phyloP scores from a whole-genome alignment of 768 basidiomycete genomes.

The Tephrocybe rancida region DNA sequence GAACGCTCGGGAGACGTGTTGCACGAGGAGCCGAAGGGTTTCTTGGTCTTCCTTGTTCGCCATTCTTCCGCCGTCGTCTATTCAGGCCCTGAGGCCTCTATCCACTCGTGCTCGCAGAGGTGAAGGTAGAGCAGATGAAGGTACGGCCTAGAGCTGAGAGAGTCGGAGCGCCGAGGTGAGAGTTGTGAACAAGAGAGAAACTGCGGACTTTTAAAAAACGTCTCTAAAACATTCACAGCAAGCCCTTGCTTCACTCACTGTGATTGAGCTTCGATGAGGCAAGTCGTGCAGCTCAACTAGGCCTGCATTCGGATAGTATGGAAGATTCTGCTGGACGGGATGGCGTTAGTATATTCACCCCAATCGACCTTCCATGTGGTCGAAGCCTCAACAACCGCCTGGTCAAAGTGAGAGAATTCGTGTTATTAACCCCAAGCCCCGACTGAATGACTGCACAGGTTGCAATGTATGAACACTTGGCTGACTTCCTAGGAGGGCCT shows the following conservation, averaged over 20 bases:
- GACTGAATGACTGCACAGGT: conserved; percentile 48
- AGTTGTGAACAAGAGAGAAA: background rate
- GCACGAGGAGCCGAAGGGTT: conserved; percentile 83
- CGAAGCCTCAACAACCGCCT: conserved; percentile 48
- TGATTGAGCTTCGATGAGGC: too few relatives aligned
- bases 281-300: background rate
- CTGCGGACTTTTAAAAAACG: conserved; percentile 17
- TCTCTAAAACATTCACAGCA: background rate
- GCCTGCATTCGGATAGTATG: background rate
- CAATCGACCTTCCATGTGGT: conserved; percentile 42
- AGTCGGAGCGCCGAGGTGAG: background rate
- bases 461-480: conserved; percentile 89
- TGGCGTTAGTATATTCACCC: conserved; percentile 24
- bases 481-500: conserved; percentile 62
- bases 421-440: background rate
- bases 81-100: conserved; percentile 16
- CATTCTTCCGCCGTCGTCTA: conserved; percentile 12
- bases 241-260: too few relatives aligned
- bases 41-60: conserved; percentile 77
- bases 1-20: conserved; percentile 91
- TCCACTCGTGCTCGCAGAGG: conserved; percentile 9
- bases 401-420: conserved; percentile 59
- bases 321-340: background rate
- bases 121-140: background rate
- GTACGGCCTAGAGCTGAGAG: conserved; percentile 2